Percentiles rank a stretch among this genome's conserved stretches.
Evolutionary conservation across 2,329 filamentous ascomycete genomes (phyloP).

Genomic region (Alternaria angustiovoidea): DNA sequence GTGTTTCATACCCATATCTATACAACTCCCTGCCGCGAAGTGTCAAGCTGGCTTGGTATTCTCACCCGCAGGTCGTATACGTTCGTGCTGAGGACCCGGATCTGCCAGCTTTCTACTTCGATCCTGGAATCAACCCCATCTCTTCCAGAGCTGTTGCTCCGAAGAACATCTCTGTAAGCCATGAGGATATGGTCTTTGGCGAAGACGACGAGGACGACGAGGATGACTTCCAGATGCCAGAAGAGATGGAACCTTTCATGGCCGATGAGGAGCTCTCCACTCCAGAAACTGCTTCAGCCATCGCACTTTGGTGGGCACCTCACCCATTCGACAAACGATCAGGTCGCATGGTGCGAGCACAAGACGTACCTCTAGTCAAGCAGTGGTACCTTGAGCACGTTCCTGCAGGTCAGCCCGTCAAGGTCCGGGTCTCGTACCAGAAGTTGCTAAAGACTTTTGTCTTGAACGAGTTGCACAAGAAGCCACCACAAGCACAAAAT

Average conservation of each 20-base stretch:
- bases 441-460: conserved; percentile 97
- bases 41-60: conserved; percentile 93
- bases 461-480: conserved; percentile 95
- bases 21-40: conserved; percentile 97
- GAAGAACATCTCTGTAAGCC: conserved; percentile 89
- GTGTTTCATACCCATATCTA: conserved; percentile 91
- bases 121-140: conserved; percentile 96
- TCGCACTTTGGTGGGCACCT: conserved; percentile 97
- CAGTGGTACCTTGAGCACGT: conserved; percentile 99
- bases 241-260: conserved; percentile 84
- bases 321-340: conserved; percentile 95
- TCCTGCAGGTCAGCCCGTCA: conserved; percentile 88
- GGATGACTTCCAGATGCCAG: conserved; percentile 83
- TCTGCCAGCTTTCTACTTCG: conserved; percentile 95
- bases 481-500: conserved; percentile 92
- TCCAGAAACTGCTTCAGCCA: conserved; percentile 87
- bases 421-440: conserved; percentile 97
- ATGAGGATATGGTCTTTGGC: conserved; percentile 94
- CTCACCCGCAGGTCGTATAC: conserved; percentile 91
- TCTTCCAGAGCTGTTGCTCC: conserved; percentile 93
- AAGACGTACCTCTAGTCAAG: conserved; percentile 96
- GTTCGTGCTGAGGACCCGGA: conserved; percentile 86
- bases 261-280: conserved; percentile 89
- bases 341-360: conserved; percentile 93
- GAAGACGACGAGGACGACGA: conserved; percentile 84